Base-by-base conservation (phyloP, 108 stramenopile species). In the Mayamaea pseudoterrestris region DNA sequence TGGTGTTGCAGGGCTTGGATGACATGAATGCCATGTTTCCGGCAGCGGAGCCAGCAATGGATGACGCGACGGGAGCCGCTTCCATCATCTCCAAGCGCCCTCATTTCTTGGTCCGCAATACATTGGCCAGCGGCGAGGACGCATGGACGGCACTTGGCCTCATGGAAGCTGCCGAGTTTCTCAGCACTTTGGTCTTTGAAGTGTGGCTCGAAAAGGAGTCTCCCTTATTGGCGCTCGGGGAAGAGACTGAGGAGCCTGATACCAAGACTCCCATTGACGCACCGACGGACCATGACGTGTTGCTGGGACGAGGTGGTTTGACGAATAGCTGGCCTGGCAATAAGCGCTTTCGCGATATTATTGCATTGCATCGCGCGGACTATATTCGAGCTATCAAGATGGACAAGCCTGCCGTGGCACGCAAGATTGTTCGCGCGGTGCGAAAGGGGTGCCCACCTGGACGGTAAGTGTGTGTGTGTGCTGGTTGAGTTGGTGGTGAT, bases 301-400 rank as follows among this genome's bases (percentile, higher is more conserved):
- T 83, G 11, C 74, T 63, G 53, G 77, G 77, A 6, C 37, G 78
- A 36, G 82, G 88, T 8, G 88, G 88, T 1, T 63, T 76, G 55
- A 83, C 80, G 48, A 90, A 90, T 57, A 68, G 59, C 2, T 83
- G 85, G 43, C 51, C 60, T 23, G 89, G 89, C 16, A 90, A 90
- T 55, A 52, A 62, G 20, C 67, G 71, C 25, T 90, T 78, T 45
- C 80, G 89, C 16, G 79, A 83, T 35, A 60, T 85, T 31, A 80
- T 90, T 37, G 59, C 70, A 1, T 50, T 76, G 35, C 71, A 80
- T 50, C 75, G 81, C 3, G 63, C 71, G 13, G 83, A 85, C 44
- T 90, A 90, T 48, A 49, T 78, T 27, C 54, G 55, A 13, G 76
- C 83, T 0, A 50, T 59, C 39, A 85, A 83, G 34, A 66, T 66